Percentiles rank a stretch among this genome's conserved stretches.
Conservation (phyloP, 768 basidiomycete species). For the Daedaleopsis sinensis region DNA sequence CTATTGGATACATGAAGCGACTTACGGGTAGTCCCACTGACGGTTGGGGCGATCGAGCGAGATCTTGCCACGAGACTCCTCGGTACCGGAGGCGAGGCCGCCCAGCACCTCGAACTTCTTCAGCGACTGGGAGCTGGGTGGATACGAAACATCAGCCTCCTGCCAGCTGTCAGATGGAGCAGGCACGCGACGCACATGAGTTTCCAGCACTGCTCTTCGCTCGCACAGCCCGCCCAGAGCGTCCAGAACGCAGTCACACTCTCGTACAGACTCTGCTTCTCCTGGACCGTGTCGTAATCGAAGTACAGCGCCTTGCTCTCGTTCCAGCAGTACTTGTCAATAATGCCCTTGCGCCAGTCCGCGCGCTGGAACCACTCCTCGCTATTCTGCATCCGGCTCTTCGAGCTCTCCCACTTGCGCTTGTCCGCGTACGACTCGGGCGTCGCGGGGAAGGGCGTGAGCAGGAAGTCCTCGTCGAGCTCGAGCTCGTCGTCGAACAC, state of each 20-base stretch:
- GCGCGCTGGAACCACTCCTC: slow-evolving; percentile 95
- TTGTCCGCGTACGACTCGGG: slow-evolving; percentile 68
- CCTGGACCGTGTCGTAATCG: slow-evolving; percentile 92
- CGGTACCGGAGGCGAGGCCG: slow-evolving; percentile 94
- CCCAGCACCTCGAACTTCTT: slow-evolving; percentile 97
- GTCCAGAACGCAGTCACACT: slow-evolving; percentile 97
- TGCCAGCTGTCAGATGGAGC: slow-evolving; percentile 1
- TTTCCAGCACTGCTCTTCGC: slow-evolving; percentile 92
- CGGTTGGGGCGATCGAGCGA: slow-evolving; percentile 96
- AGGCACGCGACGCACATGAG: slow-evolving; percentile 69
- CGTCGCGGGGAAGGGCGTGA: slow-evolving; percentile 90
- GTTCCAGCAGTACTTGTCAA: slow-evolving; percentile 97
- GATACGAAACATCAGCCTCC: slow-evolving; percentile 6
- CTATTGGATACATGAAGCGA: slow-evolving; percentile 25
- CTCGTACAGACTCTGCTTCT: slow-evolving; percentile 93
- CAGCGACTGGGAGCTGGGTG: slow-evolving; percentile 73
- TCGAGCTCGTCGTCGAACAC: slow-evolving; percentile 93
- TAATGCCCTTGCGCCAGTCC: slow-evolving; percentile 77
- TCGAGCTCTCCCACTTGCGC: slow-evolving; percentile 58
- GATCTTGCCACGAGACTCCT: slow-evolving; percentile 94
- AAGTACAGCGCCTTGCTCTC: slow-evolving; percentile 93
- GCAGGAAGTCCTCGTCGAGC: slow-evolving; percentile 87
- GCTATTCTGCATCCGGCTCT: slow-evolving; percentile 64
- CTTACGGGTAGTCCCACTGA: slow-evolving; percentile 97
- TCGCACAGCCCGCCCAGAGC: slow-evolving; percentile 96